Conservation (phyloP, 78 protist genomes). For the Dictyostelium citrinum region DNA sequence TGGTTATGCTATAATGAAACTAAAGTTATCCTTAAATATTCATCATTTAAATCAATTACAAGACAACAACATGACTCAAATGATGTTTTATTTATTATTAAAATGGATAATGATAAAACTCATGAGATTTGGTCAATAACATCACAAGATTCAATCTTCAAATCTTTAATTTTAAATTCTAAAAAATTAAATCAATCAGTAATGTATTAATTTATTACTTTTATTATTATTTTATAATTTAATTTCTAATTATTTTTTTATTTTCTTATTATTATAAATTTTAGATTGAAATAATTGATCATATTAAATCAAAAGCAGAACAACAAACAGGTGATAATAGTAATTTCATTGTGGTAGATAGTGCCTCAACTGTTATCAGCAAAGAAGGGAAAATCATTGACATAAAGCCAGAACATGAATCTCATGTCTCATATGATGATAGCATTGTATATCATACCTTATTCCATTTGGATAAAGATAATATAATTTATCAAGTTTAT, state of each 20-base stretch:
- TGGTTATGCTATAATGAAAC: conserved; percentile 26
- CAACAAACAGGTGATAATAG: not conserved
- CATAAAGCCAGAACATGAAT: not conserved
- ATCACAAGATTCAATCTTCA: not conserved
- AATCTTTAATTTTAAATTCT: not conserved
- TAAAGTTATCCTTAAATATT: not conserved
- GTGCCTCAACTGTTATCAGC: not conserved
- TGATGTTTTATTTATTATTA: not conserved
- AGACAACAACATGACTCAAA: not conserved
- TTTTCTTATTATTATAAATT: not conserved
- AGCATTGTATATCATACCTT: not conserved
- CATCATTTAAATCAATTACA: not conserved
- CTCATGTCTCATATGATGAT: not conserved
- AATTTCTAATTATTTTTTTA: not conserved
- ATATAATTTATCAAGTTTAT: not conserved
- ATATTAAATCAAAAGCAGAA: not conserved
- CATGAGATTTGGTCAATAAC: conserved; percentile 12
- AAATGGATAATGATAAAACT: not conserved
- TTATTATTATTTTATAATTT: not conserved
- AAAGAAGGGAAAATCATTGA: not conserved
- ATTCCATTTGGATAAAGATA: not conserved
- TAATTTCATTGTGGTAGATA: not conserved
- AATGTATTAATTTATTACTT: not conserved
- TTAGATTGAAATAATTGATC: not conserved
- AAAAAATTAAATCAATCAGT: not conserved